phyloP scores from a whole-genome alignment of 257 asterid genomes.

The Solanum chaucha region DNA sequence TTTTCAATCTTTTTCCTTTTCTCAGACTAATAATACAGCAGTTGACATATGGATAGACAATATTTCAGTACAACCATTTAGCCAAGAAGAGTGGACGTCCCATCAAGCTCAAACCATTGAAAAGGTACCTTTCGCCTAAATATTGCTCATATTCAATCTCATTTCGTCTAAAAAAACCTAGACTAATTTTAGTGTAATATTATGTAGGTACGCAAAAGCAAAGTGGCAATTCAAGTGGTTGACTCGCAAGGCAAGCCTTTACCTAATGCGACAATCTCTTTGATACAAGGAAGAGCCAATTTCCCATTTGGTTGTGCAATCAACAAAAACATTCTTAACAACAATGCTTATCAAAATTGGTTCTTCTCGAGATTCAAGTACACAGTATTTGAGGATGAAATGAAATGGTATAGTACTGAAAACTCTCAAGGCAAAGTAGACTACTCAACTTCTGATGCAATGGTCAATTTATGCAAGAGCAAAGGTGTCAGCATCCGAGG shows the following conservation, averaged over 20 bases:
- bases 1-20: background rate
- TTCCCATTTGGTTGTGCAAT: conserved; percentile 22
- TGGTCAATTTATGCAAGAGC: conserved; percentile 30
- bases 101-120: conserved; percentile 43
- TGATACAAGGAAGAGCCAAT: background rate
- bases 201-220: conserved; percentile 16
- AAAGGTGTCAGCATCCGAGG: conserved; percentile 34
- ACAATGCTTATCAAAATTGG: conserved; percentile 32
- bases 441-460: conserved; percentile 34
- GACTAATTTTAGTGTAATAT: too few relatives aligned
- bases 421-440: conserved; percentile 22
- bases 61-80: conserved; percentile 60
- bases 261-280: conserved; percentile 3
- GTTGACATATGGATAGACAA: conserved; percentile 20
- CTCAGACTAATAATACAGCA: conserved; percentile 8
- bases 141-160: too few relatives aligned
- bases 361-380: conserved; percentile 43
- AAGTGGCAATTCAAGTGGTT: conserved; percentile 14
- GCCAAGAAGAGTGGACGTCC: conserved; percentile 39
- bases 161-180: too few relatives aligned
- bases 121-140: too few relatives aligned
- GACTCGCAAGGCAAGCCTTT: conserved; percentile 5
- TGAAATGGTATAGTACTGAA: conserved; percentile 49
- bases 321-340: background rate
- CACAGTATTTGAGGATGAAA: conserved; percentile 49